A percentile compares a stretch with the other conserved stretches of the same genome.
Conservation (phyloP, 208 protist species). For the Acanthamoeba royreba region DNA sequence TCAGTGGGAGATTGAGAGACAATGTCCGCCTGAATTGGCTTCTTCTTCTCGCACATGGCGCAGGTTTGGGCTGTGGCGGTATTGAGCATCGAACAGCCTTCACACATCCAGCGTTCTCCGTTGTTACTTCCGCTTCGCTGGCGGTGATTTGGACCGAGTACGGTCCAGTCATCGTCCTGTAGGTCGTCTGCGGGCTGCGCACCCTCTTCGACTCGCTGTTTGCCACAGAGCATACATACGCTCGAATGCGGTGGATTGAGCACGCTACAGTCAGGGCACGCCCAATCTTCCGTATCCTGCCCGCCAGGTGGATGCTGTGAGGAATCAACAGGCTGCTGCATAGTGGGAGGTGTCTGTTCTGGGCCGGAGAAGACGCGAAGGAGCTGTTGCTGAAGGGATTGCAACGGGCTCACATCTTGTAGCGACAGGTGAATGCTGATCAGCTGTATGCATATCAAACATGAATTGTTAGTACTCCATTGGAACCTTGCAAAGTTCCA, state of each 20-base stretch:
- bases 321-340: background rate
- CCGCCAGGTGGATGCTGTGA: background rate
- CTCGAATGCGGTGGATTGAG: background rate
- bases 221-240: background rate
- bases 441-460: background rate
- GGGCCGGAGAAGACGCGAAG: background rate
- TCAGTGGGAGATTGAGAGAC: too few species aligned
- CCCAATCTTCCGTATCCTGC: background rate
- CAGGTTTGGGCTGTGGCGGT: background rate
- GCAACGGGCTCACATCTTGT: background rate
- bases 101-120: background rate
- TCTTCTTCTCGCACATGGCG: background rate
- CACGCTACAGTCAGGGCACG: background rate
- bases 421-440: background rate
- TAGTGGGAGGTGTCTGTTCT: background rate
- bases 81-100: background rate
- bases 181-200: background rate
- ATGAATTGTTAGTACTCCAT: too few species aligned
- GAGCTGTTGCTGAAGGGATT: background rate
- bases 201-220: background rate
- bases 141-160: background rate
- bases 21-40: too few species aligned
- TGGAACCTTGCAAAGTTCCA: too few species aligned
- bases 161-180: background rate
- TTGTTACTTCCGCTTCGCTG: background rate